A percentile compares a stretch with the other conserved stretches of the same genome.
These are phyloP conservation scores for Tulasnella calospora DNA, from an alignment of 768 basidiomycete genomes.

Conservation along the genomic window DNA sequence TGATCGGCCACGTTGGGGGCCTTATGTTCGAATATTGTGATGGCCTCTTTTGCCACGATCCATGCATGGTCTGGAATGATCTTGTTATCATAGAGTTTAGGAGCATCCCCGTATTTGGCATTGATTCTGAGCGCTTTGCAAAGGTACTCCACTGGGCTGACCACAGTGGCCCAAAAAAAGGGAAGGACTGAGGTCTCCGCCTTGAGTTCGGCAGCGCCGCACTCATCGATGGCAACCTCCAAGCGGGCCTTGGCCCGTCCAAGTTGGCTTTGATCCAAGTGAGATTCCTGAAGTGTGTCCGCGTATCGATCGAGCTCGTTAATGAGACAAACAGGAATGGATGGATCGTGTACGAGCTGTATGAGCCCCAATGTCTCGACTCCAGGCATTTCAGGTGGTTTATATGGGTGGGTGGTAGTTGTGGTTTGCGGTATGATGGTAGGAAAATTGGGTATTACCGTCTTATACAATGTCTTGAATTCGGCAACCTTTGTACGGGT, in stretches of 20 bases:
- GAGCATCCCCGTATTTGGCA: background rate
- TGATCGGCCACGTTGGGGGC: background rate
- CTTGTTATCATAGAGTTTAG: background rate
- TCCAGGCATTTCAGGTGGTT: background rate
- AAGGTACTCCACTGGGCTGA: background rate
- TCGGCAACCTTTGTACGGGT: background rate
- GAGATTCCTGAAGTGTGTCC: background rate
- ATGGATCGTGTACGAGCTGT: background rate
- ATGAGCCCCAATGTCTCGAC: background rate
- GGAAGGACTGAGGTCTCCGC: background rate
- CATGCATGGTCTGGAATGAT: background rate
- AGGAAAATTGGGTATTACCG: background rate
- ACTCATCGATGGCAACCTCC: background rate
- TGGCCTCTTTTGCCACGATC: background rate
- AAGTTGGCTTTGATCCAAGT: background rate
- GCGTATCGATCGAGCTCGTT: background rate
- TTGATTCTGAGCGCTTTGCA: background rate
- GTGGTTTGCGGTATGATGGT: background rate
- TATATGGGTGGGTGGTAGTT: background rate
- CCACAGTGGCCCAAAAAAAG: background rate
- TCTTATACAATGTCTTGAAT: background rate
- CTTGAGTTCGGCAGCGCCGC: background rate
- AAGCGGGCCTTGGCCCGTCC: background rate
- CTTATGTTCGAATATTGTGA: background rate
- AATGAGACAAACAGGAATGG: background rate